phyloP scores from a whole-genome alignment of 768 basidiomycete species.

The Boletellus emodensis region DNA sequence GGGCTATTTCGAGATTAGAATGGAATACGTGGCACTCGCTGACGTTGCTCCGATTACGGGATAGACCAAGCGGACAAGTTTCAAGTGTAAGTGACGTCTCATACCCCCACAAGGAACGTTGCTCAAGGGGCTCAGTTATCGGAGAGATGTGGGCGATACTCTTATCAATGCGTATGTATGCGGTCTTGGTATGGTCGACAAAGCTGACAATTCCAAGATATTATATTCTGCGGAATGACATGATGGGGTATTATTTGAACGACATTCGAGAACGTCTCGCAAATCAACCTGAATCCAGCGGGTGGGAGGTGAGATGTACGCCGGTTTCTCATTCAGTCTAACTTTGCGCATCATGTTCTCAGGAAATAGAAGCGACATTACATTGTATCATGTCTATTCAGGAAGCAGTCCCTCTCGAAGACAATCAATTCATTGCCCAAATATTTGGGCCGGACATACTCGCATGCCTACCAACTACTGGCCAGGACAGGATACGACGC shows the following conservation, averaged over 20 bases:
- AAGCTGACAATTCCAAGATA: constrained; percentile 46
- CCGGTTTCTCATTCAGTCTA: neutral
- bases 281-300: constrained; percentile 38
- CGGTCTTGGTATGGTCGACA: neutral
- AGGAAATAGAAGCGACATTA: constrained; percentile 85
- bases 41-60: constrained; percentile 3
- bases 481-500: constrained; percentile 61
- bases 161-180: constrained; percentile 76
- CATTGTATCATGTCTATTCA: constrained; percentile 85
- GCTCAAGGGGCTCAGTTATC: constrained; percentile 49
- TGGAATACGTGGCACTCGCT: neutral
- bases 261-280: constrained; percentile 57
- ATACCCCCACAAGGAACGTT: neutral
- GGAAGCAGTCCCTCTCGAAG: constrained; percentile 71
- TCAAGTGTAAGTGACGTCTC: constrained; percentile 52
- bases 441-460: constrained; percentile 75
- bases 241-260: constrained; percentile 68
- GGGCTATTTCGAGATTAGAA: constrained; percentile 12
- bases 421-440: constrained; percentile 50
- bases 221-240: constrained; percentile 81
- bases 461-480: constrained; percentile 60
- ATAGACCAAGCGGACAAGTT: constrained; percentile 80
- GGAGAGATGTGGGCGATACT: constrained; percentile 83
- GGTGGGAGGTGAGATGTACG: constrained; percentile 67
- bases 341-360: constrained; percentile 4